Evolutionary conservation across 2,329 filamentous ascomycete genomes (phyloP), one percentile per base, ranked within the genome.

Genomic region (Phyllosticta ampelicida): DNA sequence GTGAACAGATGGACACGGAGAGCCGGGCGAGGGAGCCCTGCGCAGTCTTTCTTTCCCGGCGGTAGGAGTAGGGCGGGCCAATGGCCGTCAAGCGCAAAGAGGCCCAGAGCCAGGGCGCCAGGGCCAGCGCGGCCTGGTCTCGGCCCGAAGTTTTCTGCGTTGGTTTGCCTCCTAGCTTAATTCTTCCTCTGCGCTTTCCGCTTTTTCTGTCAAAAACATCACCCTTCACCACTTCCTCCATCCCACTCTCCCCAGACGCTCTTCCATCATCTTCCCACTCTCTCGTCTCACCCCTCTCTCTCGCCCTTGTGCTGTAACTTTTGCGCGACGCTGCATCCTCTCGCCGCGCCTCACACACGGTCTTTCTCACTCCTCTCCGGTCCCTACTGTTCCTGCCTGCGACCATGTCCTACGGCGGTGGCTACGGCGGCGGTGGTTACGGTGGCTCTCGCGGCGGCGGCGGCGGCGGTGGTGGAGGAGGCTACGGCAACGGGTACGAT

Each of bases 401-500:
- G 69, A 81, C 69, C 71, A 89, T 89, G 86, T 88, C 86, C 75
- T 87, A 89, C 82, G 80, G 83, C 68, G 71, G 71, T 60, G 70
- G 71, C 58, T 67, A 68, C 62, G 67, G 69, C 60, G 80, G 78
- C 58, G 72, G 78, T 59, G 72, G 75, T 61, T 68, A 66, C 61
- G 70, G 70, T 58, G 74, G 77, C 55, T 68, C 66, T 63, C 72
- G 75, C 63, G 74, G 77, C 62, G 77, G 78, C 63, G 49, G 44
- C 20, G 30, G 51, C 54, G 75, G 79, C 63, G 72, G 75, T 59
- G 71, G 75, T 62, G 71, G 73, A 64, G 74, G 74, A 63, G 77
- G 78, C 63, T 79, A 81, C 68, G 77, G 76, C 58, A 78, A 80
- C 70, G 78, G 80, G 71, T 80, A 81, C 67, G 80, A 68, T 56